Percentiles rank a stretch among this genome's conserved stretches.
Evolutionary conservation across 1,139 yeast species (phyloP).

Genomic region (Taphrina confusa): DNA sequence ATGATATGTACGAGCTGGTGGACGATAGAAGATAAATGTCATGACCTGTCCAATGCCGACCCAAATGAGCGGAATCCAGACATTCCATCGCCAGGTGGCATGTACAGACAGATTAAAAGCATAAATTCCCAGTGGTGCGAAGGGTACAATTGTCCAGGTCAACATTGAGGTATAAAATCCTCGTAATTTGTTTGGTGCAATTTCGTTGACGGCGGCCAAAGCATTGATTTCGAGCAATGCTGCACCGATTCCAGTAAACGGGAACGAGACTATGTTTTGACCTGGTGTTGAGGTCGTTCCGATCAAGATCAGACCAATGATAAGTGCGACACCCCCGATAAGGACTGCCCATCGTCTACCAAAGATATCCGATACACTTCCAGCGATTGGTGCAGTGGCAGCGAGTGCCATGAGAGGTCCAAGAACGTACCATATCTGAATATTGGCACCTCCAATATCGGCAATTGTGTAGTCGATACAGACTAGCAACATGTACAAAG

Average conservation of each 20-base stretch:
- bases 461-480: slow-evolving; percentile 29
- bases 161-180: slow-evolving; percentile 33
- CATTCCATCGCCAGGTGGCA: slow-evolving; percentile 31
- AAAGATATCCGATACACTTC: slow-evolving; percentile 28
- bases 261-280: slow-evolving; percentile 22
- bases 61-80: slow-evolving; percentile 33
- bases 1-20: slow-evolving; percentile 26
- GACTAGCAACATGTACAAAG: slow-evolving; percentile 25
- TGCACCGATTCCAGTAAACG: slow-evolving; percentile 31
- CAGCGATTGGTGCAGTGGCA: slow-evolving; percentile 30
- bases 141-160: slow-evolving; percentile 31
- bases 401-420: slow-evolving; percentile 30
- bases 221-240: slow-evolving; percentile 35
- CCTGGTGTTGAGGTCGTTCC: slow-evolving; percentile 22
- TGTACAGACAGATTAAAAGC: slow-evolving; percentile 23
- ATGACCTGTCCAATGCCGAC: slow-evolving; percentile 24
- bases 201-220: slow-evolving; percentile 32
- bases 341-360: slow-evolving; percentile 34
- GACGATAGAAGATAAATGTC: slow-evolving; percentile 31
- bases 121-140: slow-evolving; percentile 32
- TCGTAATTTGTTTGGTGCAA: slow-evolving; percentile 32
- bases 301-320: slow-evolving; percentile 27
- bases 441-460: slow-evolving; percentile 31
- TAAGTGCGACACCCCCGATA: slow-evolving; percentile 27
- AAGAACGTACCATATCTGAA: slow-evolving; percentile 33